phyloP scores from a whole-genome alignment of 805 yeast genomes.

The Hanseniaspora nectarophila region DNA sequence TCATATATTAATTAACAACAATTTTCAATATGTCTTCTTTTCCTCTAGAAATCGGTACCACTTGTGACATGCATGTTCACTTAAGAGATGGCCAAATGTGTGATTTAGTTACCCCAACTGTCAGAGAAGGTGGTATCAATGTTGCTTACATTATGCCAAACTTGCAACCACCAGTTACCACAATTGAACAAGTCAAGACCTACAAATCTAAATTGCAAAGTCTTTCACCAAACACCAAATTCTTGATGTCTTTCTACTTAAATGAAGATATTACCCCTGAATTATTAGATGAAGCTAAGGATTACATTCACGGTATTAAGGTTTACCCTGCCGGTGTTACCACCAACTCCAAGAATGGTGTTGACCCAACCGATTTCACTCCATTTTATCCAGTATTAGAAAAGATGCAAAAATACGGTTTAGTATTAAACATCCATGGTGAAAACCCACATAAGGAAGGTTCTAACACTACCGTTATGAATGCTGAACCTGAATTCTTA shows the following conservation, averaged over 20 bases:
- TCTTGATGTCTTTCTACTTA: constrained; percentile 81
- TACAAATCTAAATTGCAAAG: constrained; percentile 54
- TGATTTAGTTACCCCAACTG: constrained; percentile 81
- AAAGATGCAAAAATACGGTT: constrained; percentile 66
- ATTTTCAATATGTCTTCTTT: neutral
- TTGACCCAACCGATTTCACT: constrained; percentile 82
- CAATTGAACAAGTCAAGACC: constrained; percentile 54
- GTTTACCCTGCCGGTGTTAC: constrained; percentile 99
- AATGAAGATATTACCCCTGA: constrained; percentile 75
- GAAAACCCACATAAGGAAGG: constrained; percentile 67
- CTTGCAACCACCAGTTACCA: constrained; percentile 80
- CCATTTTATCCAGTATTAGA: constrained; percentile 80
- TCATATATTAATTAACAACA: neutral
- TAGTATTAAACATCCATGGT: constrained; percentile 86
- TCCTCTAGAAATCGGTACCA: constrained; percentile 46
- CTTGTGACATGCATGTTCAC: constrained; percentile 94
- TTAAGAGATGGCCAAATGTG: constrained; percentile 90
- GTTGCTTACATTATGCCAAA: constrained; percentile 95
- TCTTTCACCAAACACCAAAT: constrained; percentile 71
- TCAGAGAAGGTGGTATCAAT: constrained; percentile 79
- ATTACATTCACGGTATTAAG: constrained; percentile 73
- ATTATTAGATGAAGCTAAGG: constrained; percentile 66
- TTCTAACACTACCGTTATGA: constrained; percentile 69
- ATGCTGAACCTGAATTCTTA: constrained; percentile 84
- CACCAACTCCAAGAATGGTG: constrained; percentile 88